Conservation (phyloP, 352 stramenopile genomes). For the Phytopythium sindhum region DNA sequence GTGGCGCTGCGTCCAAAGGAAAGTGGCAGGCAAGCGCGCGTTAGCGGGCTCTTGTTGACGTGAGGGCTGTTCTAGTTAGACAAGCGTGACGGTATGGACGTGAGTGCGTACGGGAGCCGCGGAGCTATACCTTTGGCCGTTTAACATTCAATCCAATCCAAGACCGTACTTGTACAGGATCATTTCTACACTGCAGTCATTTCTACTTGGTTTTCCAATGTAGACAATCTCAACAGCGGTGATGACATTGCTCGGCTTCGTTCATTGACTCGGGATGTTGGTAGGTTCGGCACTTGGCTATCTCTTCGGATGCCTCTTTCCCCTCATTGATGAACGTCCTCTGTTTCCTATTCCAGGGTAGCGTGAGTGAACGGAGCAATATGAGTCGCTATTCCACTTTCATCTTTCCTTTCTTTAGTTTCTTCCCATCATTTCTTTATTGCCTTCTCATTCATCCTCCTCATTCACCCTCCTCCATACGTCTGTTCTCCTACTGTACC, state of each 20-base stretch:
- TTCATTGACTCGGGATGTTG: constrained; percentile 19
- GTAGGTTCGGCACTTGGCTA: background rate
- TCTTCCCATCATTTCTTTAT: too few species aligned
- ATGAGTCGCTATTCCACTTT: too few species aligned
- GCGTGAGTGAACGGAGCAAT: too few species aligned
- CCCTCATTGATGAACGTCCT: constrained; percentile 7
- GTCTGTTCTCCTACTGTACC: background rate
- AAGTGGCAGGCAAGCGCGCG: background rate
- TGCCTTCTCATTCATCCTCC: too few species aligned
- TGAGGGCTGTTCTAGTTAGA: background rate
- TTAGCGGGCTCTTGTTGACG: background rate
- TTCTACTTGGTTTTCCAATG: constrained; percentile 23
- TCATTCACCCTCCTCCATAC: too few species aligned
- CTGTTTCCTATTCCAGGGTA: too few species aligned
- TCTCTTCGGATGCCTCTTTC: background rate
- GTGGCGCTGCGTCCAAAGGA: background rate
- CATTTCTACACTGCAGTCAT: constrained; percentile 23
- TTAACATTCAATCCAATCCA: background rate
- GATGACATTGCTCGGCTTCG: constrained; percentile 14
- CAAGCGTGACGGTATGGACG: background rate
- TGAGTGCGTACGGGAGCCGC: background rate
- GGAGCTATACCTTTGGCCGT: background rate
- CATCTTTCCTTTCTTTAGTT: too few species aligned
- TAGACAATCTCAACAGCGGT: constrained; percentile 18
- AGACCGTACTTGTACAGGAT: constrained; percentile 30